These are phyloP conservation scores for Stachybotrys elegans DNA, from an alignment of 2,329 filamentous ascomycete genomes.

Conservation along the genomic window DNA sequence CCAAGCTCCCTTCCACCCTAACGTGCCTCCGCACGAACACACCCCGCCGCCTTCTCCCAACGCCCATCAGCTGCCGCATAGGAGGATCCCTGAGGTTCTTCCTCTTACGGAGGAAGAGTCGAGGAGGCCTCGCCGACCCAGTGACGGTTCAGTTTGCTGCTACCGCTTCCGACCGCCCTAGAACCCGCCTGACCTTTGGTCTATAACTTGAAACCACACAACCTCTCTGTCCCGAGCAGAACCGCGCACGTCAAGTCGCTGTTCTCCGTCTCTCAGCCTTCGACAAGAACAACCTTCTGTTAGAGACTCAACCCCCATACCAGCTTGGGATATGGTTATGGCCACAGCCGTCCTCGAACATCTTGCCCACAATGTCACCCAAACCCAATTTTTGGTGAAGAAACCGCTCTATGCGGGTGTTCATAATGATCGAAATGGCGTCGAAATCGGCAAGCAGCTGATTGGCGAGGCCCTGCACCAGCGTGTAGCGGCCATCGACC, in stretches of 20 bases:
- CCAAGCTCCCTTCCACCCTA: conserved; percentile 47
- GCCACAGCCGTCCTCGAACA: conserved; percentile 55
- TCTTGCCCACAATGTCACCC: conserved; percentile 44
- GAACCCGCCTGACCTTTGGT: conserved; percentile 41
- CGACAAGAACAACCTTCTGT: conserved; percentile 6
- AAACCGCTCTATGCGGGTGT: conserved; percentile 33
- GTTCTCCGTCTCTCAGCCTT: too few relatives aligned
- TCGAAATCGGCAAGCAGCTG: conserved; percentile 63
- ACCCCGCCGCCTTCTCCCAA: conserved; percentile 52
- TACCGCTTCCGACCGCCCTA: conserved; percentile 97
- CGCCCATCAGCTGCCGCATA: conserved; percentile 97
- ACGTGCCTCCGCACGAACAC: conserved; percentile 40
- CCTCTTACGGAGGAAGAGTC: conserved; percentile 99
- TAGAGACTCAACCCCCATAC: conserved; percentile 6
- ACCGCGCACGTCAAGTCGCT: too few relatives aligned
- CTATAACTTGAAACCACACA: conserved; percentile 10
- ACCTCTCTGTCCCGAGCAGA: conserved; percentile 3
- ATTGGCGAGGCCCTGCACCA: conserved; percentile 83
- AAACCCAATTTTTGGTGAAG: conserved; percentile 43
- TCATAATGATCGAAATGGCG: conserved; percentile 30
- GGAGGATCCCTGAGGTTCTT: conserved; percentile 96
- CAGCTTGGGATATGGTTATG: conserved; percentile 58
- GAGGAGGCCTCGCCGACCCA: conserved; percentile 94
- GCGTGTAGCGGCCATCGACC: conserved; percentile 78
- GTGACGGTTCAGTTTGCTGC: conserved; percentile 75